Conservation (phyloP, 495 filamentous ascomycete species). For the Aspergillus incahuasiensis region DNA sequence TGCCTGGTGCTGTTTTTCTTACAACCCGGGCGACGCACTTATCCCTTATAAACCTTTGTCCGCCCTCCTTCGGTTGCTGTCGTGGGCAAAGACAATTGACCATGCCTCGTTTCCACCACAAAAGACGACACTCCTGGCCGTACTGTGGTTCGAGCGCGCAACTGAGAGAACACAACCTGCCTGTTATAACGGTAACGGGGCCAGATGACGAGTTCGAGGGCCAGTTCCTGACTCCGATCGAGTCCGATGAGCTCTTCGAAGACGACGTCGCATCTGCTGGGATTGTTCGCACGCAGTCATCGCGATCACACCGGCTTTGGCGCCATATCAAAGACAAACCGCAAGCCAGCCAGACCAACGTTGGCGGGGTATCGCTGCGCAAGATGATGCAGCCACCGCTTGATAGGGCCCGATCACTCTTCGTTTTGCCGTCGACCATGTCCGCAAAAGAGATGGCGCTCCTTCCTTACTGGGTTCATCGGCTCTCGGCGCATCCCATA, state of each 20-base stretch:
- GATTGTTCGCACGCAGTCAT: constrained; percentile 24
- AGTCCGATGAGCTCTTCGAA: constrained; percentile 22
- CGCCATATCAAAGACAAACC: background rate
- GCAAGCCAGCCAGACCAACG: background rate
- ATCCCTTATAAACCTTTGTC: background rate
- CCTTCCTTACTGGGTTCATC: constrained; percentile 26
- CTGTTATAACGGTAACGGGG: constrained; percentile 12
- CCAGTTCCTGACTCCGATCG: constrained; percentile 19
- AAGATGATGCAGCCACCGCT: constrained; percentile 35
- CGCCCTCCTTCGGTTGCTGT: background rate
- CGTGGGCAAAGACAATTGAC: constrained; percentile 2
- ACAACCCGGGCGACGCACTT: background rate
- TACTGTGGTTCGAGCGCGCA: constrained; percentile 28
- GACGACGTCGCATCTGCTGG: constrained; percentile 35
- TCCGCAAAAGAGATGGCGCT: constrained; percentile 18
- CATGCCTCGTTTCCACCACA: constrained; percentile 31
- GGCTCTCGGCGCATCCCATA: constrained; percentile 12
- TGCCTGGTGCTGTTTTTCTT: background rate
- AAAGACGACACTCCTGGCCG: constrained; percentile 40
- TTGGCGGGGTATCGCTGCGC: constrained; percentile 16
- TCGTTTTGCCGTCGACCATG: constrained; percentile 29
- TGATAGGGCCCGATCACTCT: constrained; percentile 32
- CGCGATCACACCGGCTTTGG: constrained; percentile 22
- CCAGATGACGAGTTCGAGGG: constrained; percentile 17
- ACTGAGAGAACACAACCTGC: constrained; percentile 6